Conservation (phyloP, 2,329 filamentous ascomycete species). For the Fusarium denticulatum region DNA sequence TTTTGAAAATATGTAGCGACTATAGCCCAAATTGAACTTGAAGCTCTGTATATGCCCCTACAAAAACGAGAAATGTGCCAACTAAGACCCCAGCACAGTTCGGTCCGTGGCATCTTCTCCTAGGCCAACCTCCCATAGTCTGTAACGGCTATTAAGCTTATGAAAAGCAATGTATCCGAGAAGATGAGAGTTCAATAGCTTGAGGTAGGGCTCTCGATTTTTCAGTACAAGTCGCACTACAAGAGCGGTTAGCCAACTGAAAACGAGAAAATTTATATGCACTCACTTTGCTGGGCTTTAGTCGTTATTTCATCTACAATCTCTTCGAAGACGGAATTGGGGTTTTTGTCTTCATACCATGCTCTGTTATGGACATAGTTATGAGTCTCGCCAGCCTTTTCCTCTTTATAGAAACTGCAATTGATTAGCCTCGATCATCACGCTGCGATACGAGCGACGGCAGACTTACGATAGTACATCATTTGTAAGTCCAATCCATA, state of each 20-base stretch:
- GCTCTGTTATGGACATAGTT: too few relatives aligned
- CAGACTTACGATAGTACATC: too few relatives aligned
- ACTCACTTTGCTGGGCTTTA: too few relatives aligned
- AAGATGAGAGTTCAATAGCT: neutral
- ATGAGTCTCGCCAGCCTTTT: too few relatives aligned
- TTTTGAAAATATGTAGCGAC: accelerated
- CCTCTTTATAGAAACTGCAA: too few relatives aligned
- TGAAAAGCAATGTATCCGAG: conserved; percentile 4
- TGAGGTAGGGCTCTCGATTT: neutral
- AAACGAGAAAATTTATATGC: accelerated
- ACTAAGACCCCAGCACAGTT: neutral
- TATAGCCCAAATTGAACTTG: neutral
- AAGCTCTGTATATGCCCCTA: accelerated
- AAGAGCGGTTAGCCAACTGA: too few relatives aligned
- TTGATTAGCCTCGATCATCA: accelerated
- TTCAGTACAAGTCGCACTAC: too few relatives aligned
- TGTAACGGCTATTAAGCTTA: neutral
- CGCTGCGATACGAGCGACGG: accelerated
- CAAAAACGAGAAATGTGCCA: neutral
- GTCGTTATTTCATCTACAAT: too few relatives aligned
- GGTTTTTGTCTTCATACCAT: too few relatives aligned
- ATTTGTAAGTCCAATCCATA: too few relatives aligned
- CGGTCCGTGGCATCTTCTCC: neutral
- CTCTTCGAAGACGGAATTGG: too few relatives aligned
- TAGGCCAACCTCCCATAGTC: neutral